These are phyloP conservation scores for Penicillium egyptiacum DNA, from an alignment of 495 filamentous ascomycete species.

Conservation along the genomic window DNA sequence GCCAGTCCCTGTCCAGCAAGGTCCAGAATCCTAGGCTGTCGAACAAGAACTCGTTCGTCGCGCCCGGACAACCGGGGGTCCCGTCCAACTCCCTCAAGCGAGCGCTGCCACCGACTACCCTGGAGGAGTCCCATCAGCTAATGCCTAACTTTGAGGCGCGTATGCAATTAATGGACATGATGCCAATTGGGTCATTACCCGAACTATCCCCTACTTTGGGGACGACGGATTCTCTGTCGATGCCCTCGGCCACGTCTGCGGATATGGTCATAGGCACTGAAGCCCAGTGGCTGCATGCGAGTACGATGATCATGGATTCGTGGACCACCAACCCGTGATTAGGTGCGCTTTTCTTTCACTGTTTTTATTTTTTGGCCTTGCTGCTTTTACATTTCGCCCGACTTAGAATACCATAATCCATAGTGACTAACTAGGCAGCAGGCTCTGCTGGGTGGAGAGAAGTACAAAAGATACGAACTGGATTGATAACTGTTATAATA, in stretches of 20 bases:
- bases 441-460: not conserved
- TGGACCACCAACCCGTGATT: not conserved
- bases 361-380: not conserved
- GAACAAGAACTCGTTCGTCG: not conserved
- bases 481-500: not conserved
- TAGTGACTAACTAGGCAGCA: not conserved
- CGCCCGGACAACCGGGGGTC: not conserved
- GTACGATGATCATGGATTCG: not conserved
- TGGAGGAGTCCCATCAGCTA: not conserved
- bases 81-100: not conserved
- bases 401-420: not conserved
- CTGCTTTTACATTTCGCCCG: not conserved
- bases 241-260: not conserved
- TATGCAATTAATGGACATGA: not conserved
- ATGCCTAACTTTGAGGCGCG: not conserved
- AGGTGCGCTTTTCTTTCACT: not conserved
- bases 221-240: not conserved
- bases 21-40: not conserved
- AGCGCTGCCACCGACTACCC: not conserved
- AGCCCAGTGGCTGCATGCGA: not conserved
- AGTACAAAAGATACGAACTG: not conserved
- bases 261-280: not conserved
- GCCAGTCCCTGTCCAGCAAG: not conserved
- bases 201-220: not conserved
- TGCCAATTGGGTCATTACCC: not conserved